phyloP scores from a whole-genome alignment of 208 protist species.

The Leishmania braziliensis region DNA sequence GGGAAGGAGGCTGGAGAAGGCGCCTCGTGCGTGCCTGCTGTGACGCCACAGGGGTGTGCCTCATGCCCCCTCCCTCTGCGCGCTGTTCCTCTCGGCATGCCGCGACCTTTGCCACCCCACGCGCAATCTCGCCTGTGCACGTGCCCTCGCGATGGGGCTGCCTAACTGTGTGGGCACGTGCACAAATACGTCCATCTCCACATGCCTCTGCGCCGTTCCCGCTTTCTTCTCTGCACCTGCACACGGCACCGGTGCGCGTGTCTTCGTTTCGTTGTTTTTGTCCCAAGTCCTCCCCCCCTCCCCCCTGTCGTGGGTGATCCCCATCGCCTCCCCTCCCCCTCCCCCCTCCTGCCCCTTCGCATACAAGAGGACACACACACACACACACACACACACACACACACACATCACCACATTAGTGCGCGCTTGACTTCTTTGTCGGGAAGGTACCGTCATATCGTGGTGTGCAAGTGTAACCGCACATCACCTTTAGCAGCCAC shows the following conservation, averaged over 20 bases:
- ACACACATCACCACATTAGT: neutral
- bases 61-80: neutral
- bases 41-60: neutral
- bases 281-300: neutral
- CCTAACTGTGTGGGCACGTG: neutral
- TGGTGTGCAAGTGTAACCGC: neutral
- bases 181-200: neutral
- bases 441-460: neutral
- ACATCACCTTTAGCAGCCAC: neutral
- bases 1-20: neutral
- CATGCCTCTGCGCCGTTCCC: neutral
- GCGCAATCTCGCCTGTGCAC: neutral
- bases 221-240: neutral
- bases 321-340: neutral
- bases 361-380: neutral
- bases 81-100: neutral
- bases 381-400: neutral
- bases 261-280: neutral
- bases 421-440: neutral
- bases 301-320: neutral
- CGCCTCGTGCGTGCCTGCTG: neutral
- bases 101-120: neutral
- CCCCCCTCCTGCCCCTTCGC: too few relatives aligned
- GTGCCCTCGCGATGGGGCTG: neutral
- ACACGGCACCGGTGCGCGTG: neutral